These are phyloP conservation scores for Saccharum spontaneum DNA, from an alignment of 176 grass and related monocot genomes.

Conservation along the genomic window DNA sequence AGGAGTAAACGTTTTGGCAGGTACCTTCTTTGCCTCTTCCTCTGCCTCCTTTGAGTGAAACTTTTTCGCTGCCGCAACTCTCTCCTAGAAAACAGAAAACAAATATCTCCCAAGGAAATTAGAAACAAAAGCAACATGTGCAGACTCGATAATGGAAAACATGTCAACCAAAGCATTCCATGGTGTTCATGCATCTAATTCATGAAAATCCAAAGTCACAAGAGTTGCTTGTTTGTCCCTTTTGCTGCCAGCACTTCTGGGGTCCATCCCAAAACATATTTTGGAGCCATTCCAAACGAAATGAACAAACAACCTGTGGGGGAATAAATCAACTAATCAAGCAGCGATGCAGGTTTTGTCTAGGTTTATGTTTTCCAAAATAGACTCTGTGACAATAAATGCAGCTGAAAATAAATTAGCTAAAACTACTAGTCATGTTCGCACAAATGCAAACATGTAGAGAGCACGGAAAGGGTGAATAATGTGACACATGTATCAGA, in stretches of 20 bases:
- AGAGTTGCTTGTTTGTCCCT: slow-evolving; percentile 33
- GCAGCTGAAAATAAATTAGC: not conserved
- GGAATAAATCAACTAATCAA: slow-evolving; percentile 58
- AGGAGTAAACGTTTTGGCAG: slow-evolving; percentile 79
- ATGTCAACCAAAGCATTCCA: slow-evolving; percentile 24
- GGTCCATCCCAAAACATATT: slow-evolving; percentile 48
- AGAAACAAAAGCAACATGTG: slow-evolving; percentile 25
- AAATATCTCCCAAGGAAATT: slow-evolving; percentile 30
- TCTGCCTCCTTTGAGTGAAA: slow-evolving; percentile 93
- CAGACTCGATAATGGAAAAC: not conserved
- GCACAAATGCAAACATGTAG: not conserved
- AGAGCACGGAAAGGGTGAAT: not conserved
- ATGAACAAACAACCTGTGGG: slow-evolving; percentile 47
- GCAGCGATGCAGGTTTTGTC: slow-evolving; percentile 38
- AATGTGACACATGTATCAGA: not conserved
- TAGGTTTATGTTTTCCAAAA: slow-evolving; percentile 29
- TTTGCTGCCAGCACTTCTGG: slow-evolving; percentile 45
- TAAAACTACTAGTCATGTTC: not conserved
- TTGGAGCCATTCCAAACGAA: slow-evolving; percentile 47
- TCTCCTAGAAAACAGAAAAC: slow-evolving; percentile 70
- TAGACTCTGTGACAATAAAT: not conserved
- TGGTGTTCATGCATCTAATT: slow-evolving; percentile 38
- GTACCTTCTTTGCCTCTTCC: slow-evolving; percentile 85
- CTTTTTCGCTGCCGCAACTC: slow-evolving; percentile 63
- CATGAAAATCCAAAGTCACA: slow-evolving; percentile 30